Base-by-base conservation (phyloP, 176 grass and related monocot species). In the Oryza coarctata region DNA sequence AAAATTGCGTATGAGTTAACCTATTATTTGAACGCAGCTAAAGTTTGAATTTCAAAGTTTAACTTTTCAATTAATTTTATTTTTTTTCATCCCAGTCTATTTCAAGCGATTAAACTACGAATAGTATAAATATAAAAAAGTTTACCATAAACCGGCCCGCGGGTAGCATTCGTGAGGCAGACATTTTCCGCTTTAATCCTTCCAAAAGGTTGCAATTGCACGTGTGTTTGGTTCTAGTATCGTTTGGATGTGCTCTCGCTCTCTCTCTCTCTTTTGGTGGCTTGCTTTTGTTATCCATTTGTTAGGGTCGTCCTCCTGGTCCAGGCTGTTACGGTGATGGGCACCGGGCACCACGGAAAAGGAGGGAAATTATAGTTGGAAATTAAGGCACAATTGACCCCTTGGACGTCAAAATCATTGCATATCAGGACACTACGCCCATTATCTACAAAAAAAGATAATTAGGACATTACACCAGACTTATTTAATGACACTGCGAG, bases 311-410 rank as follows among this genome's bases (percentile, higher is more conserved):
- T 62, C 49, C 6, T 77, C 64, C 43, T 26, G 74, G 64, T 77
- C 64, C 43, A 26, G 74, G 33, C 67, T 62, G 50, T 82, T 72
- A 62, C 23, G 36, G 50, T 57, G 71, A 83, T 68, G 62, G 61
- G 82, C 11, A 70, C 44, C 7, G 43, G 63, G 40, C 63, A 80
- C 80, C 57, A 36, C 9, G 29, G 15, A 66, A 36, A 38, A 65
- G 9, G 41, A 75, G 29, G 67, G 58, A 44, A 62, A 70, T 20
- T 38, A 3, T 17, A 80, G 64, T 55, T 68, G 40, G 26, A 62
- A 77, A 55, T 60, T 60, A 60, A 60, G 55, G 20, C 2, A 20
- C 55, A 60, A 60, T 57, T 75, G 20, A 75, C 22, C 4, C 10
- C 7, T 9, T 14, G 20, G 22, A 30, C 6, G 13, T 0, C 73